Evolutionary conservation across 2,329 filamentous ascomycete genomes (phyloP), one percentile per base, ranked within the genome.

Genomic region (Seiridium cupressi): DNA sequence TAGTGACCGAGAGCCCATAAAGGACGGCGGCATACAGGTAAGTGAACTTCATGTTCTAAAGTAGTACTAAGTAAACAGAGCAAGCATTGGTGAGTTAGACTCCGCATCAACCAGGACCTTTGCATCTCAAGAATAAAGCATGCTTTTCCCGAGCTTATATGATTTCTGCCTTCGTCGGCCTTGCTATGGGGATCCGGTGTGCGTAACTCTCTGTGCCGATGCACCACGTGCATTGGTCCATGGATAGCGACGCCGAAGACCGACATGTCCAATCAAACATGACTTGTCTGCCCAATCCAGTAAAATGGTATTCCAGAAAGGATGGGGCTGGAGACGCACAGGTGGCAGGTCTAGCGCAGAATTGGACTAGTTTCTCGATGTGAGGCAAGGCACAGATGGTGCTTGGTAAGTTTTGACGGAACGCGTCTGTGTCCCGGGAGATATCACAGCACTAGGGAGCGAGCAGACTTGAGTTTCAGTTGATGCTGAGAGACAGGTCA

Each of bases 401-500:
- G 32, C 38, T 36, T 36, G 13, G 18, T 26, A 26, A 26, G 8
- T 36, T 53, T 35, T 18, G 49, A 35, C 32, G 49, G 38, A 53
- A 53, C 49, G 49, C 38, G 49, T 34, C 18, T 32, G 49, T 36
- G 49, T 34, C 4, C 49, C 35, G 38, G 18, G 10, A 40, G 10
- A 26, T 26, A 26, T 26, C 18, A 38, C 13, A 7, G 49, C 49
- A 53, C 49, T 53, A 53, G 38, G 7, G 38, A 34, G 32, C n/a
- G 49, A 18, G 38, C 34, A 53, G 34, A 53, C 49, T 26, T 53
- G 31, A 18, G 49, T 53, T 53, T 53, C 49, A 53, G 49, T 53
- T 53, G 49, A 38, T n/a, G 49, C 32, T 53, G 18, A 35, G 32
- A 35, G 35, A 26, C 18, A 36, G 49, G 35, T 53, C 18, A 26